Percentiles rank a stretch among this genome's conserved stretches.
Conservation (phyloP, 495 filamentous ascomycete genomes). For the Penicillium pancosmium region DNA sequence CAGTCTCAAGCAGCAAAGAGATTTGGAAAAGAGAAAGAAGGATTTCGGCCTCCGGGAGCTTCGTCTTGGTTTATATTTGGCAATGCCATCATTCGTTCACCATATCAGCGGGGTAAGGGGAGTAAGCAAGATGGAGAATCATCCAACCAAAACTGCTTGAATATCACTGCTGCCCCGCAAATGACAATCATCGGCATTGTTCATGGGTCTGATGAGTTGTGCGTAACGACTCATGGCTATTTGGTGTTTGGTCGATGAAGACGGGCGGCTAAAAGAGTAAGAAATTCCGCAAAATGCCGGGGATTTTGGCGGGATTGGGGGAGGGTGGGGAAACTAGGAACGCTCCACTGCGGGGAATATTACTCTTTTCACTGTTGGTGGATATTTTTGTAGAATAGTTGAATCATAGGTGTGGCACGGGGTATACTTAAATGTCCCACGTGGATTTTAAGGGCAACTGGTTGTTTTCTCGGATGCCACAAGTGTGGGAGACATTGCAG, state of each 20-base stretch:
- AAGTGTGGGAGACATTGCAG: no score
- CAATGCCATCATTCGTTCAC: neutral
- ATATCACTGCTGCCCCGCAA: constrained; percentile 15
- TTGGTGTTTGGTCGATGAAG: constrained; percentile 7
- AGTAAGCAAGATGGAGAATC: constrained; percentile 1
- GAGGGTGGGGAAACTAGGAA: neutral
- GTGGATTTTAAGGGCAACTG: neutral
- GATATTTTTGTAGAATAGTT: neutral
- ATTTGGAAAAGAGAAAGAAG: neutral
- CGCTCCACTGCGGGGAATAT: constrained; percentile 14
- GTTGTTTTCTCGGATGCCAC: no score
- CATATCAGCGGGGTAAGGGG: constrained; percentile 15
- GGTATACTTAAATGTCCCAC: neutral
- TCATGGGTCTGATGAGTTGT: constrained; percentile 5
- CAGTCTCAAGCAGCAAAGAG: neutral
- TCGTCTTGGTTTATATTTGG: constrained; percentile 10
- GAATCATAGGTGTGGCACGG: neutral
- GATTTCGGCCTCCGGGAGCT: neutral
- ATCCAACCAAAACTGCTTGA: constrained; percentile 21
- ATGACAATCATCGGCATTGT: constrained; percentile 4
- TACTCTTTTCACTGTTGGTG: constrained; percentile 7
- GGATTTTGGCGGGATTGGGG: constrained; percentile 1
- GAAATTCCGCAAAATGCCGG: constrained; percentile 13
- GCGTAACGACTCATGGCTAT: constrained; percentile 9
- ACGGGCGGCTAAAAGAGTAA: constrained; percentile 15